These are phyloP conservation scores for Talaromyces marneffei DNA, from an alignment of 2,329 filamentous ascomycete species.

Conservation along the genomic window DNA sequence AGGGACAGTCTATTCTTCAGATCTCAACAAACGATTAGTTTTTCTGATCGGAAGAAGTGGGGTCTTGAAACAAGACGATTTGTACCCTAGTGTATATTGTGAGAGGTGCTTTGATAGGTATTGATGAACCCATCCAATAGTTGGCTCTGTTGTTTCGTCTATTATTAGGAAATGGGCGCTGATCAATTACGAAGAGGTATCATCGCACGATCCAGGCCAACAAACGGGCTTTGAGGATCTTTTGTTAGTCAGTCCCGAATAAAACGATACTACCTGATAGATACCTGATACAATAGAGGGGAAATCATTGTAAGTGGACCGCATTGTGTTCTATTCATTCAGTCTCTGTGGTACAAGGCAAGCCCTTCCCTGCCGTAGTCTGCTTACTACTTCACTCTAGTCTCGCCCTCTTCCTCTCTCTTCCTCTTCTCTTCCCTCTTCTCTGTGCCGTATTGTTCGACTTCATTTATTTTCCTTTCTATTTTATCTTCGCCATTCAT, in stretches of 20 bases:
- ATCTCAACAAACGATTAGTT: background rate
- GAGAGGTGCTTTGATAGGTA: background rate
- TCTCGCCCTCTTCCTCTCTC: background rate
- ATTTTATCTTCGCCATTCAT: conserved; percentile 1
- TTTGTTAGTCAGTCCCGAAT: background rate
- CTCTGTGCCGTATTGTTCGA: background rate
- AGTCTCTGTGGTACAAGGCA: background rate
- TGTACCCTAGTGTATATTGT: background rate
- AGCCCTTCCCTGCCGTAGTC: background rate
- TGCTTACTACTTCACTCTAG: conserved; percentile 5
- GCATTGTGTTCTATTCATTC: background rate
- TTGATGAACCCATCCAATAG: background rate
- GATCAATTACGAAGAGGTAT: background rate
- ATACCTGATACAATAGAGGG: background rate
- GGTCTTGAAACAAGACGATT: background rate
- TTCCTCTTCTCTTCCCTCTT: background rate
- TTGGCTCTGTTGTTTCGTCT: conserved; percentile 1
- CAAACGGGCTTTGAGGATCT: background rate
- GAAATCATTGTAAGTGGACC: background rate
- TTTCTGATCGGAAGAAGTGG: background rate
- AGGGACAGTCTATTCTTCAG: background rate
- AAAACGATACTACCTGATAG: background rate
- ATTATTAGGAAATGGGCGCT: background rate
- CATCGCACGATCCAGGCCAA: background rate
- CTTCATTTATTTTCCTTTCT: background rate